Evolutionary conservation across 768 basidiomycete species (phyloP).

Genomic region (Tremella mesenterica): DNA sequence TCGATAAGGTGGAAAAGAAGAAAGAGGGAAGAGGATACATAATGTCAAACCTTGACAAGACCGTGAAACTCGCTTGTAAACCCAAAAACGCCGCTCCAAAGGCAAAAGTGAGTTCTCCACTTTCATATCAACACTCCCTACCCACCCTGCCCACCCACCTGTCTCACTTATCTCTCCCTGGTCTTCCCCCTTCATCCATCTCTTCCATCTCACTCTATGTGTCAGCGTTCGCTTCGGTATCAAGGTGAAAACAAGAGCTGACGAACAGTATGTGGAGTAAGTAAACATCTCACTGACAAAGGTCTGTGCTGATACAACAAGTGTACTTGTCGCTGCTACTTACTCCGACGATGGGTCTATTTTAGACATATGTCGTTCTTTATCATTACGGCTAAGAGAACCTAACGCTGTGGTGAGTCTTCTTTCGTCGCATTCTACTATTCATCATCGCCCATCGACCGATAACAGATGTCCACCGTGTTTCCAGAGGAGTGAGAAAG

Average conservation of each 20-base stretch:
- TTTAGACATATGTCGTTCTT: slow-evolving; percentile 82
- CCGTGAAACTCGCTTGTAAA: slow-evolving; percentile 93
- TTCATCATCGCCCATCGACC: no score
- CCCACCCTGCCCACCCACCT: not conserved
- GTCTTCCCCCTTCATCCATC: no score
- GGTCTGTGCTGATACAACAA: slow-evolving; percentile 5
- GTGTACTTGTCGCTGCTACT: slow-evolving; percentile 87
- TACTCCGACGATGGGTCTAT: slow-evolving; percentile 91
- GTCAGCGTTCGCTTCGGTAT: not conserved
- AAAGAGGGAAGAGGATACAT: not conserved
- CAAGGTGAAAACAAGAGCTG: not conserved
- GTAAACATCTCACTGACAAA: slow-evolving; percentile 2
- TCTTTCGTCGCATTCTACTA: no score
- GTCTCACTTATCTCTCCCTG: no score
- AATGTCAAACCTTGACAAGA: slow-evolving; percentile 50
- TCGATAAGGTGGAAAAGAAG: no score
- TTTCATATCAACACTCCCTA: not conserved
- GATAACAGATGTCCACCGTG: no score
- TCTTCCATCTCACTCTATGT: no score
- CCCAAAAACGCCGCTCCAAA: slow-evolving; percentile 94
- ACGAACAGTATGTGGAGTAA: slow-evolving; percentile 69
- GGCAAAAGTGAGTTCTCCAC: slow-evolving; percentile 72
- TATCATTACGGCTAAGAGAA: slow-evolving; percentile 75
- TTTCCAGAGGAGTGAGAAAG: not conserved
- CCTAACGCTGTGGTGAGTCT: slow-evolving; percentile 74